Conservation (phyloP, 345 rosid genomes). For the Rhodomyrtus tomentosa region DNA sequence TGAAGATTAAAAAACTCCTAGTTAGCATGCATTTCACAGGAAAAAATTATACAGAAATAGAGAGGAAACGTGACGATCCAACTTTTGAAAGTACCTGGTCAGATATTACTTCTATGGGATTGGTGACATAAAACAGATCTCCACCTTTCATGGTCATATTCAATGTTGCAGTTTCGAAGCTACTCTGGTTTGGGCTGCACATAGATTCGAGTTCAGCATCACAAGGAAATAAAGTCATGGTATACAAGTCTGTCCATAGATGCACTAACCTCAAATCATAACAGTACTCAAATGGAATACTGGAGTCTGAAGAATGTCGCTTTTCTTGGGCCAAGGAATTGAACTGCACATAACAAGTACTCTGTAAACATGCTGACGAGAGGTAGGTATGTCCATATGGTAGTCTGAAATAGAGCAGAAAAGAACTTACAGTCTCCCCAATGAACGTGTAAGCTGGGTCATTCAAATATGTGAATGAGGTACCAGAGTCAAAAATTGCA, state of each 20-base stretch:
- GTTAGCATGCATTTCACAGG: background rate
- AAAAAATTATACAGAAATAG: background rate
- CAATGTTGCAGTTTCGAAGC: slow-evolving; percentile 30
- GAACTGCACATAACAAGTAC: slow-evolving; percentile 41
- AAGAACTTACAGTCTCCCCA: slow-evolving; percentile 37
- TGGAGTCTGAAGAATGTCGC: slow-evolving; percentile 20
- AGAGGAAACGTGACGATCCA: background rate
- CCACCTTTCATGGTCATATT: slow-evolving; percentile 86
- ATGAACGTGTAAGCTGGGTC: slow-evolving; percentile 59
- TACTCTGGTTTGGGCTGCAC: slow-evolving; percentile 35
- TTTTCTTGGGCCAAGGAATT: slow-evolving; percentile 35
- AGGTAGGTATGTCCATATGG: background rate
- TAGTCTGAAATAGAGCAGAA: background rate
- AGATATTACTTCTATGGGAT: slow-evolving; percentile 30
- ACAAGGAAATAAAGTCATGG: background rate
- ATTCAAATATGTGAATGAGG: slow-evolving; percentile 84
- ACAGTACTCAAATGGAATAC: slow-evolving; percentile 77
- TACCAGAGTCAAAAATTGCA: slow-evolving; percentile 92
- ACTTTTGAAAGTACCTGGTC: slow-evolving; percentile 23
- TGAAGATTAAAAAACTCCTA: slow-evolving; percentile 16
- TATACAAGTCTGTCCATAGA: background rate
- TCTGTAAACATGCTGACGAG: background rate
- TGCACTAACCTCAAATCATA: slow-evolving; percentile 48
- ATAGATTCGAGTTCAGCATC: background rate
- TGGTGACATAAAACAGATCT: slow-evolving; percentile 30